Evolutionary conservation across 2,329 filamentous ascomycete genomes (phyloP).

Genomic region (Orbilia javanica): DNA sequence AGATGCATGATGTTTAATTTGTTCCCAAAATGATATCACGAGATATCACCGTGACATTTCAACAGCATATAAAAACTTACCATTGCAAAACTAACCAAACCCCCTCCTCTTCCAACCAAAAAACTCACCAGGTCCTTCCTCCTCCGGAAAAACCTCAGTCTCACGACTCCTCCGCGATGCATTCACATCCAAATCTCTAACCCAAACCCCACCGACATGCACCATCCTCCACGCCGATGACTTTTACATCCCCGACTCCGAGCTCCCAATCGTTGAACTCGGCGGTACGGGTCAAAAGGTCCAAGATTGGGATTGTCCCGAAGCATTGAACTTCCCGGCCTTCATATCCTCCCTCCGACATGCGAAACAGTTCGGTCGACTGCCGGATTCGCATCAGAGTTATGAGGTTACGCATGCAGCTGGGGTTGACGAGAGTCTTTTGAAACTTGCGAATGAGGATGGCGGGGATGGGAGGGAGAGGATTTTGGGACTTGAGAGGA

Average conservation of each 20-base stretch:
- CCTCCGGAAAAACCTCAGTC: conserved; percentile 93
- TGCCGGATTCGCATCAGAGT: conserved; percentile 60
- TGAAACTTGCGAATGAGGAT: conserved; percentile 10
- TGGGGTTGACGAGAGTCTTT: conserved; percentile 51
- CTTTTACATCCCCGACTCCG: conserved; percentile 85
- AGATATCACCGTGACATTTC: background rate
- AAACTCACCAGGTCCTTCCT: conserved; percentile 77
- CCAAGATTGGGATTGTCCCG: conserved; percentile 91
- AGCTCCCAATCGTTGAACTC: conserved; percentile 67
- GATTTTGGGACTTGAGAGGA: conserved; percentile 64
- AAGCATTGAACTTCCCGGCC: conserved; percentile 78
- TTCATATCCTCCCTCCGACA: conserved; percentile 77
- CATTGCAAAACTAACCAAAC: background rate
- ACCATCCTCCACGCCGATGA: conserved; percentile 96
- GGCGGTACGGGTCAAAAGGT: conserved; percentile 71
- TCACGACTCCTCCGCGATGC: conserved; percentile 85
- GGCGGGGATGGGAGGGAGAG: conserved; percentile 23
- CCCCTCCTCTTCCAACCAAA: too few species aligned
- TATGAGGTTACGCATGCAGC: conserved; percentile 42
- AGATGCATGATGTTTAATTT: too few species aligned
- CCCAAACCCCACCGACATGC: conserved; percentile 66
- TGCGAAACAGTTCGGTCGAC: conserved; percentile 75
- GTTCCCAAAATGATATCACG: too few species aligned
- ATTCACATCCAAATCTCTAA: conserved; percentile 67
- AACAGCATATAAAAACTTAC: too few species aligned